Conservation (phyloP, 192 early-diverging fungal species). For the Lobosporangium transversale region DNA sequence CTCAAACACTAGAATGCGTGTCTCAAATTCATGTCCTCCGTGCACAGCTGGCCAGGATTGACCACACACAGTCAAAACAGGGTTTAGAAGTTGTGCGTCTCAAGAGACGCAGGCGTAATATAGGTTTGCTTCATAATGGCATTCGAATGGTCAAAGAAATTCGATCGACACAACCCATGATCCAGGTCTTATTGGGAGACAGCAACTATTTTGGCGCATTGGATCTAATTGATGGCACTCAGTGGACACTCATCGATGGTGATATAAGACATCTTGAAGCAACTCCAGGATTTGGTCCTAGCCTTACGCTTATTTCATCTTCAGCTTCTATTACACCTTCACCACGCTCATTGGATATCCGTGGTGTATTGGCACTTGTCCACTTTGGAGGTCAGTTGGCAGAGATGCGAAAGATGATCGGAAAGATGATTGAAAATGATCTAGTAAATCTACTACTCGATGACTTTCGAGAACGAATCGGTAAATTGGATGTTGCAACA, state of each 20-base stretch:
- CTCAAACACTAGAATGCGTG: conserved; percentile 91
- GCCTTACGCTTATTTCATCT: conserved; percentile 44
- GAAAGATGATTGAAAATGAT: conserved; percentile 79
- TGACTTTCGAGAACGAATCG: conserved; percentile 68
- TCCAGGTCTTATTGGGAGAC: conserved; percentile 82
- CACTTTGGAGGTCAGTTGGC: conserved; percentile 70
- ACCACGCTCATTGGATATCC: conserved; percentile 65
- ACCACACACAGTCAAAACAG: conserved; percentile 73
- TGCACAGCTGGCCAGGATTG: conserved; percentile 69
- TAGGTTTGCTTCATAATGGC: conserved; percentile 72
- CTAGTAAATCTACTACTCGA: conserved; percentile 69
- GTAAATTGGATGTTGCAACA: conserved; percentile 58
- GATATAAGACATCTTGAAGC: conserved; percentile 55
- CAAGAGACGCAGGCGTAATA: conserved; percentile 77
- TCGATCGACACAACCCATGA: conserved; percentile 81
- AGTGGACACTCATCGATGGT: conserved; percentile 62
- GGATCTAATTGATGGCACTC: conserved; percentile 88
- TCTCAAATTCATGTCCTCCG: conserved; percentile 85
- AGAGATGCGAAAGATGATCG: conserved; percentile 72
- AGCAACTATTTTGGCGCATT: conserved; percentile 90
- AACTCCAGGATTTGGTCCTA: conserved; percentile 38
- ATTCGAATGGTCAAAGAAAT: conserved; percentile 81
- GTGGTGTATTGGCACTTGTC: conserved; percentile 65
- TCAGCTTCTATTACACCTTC: conserved; percentile 53
- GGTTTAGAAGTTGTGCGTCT: conserved; percentile 87